phyloP scores from a whole-genome alignment of 2,329 filamentous ascomycete genomes.

The Talaromyces sp. region DNA sequence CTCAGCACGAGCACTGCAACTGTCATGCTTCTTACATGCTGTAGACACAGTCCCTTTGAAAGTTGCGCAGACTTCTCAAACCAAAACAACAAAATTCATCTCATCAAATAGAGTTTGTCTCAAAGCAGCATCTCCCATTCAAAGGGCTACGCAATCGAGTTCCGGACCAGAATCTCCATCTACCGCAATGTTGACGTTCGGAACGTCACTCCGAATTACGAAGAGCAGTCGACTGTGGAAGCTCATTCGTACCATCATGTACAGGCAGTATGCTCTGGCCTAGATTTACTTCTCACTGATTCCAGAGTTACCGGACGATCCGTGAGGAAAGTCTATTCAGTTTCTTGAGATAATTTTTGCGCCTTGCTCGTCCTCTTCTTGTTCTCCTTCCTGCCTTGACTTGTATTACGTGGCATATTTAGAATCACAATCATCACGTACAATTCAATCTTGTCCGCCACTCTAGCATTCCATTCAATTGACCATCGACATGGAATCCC shows the following conservation, averaged over 20 bases:
- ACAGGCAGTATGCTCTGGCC: background rate
- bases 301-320: constrained; percentile 13
- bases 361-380: background rate
- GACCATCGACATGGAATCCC: constrained; percentile 8
- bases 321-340: constrained; percentile 4
- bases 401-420: background rate
- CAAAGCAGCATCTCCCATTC: background rate
- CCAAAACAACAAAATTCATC: background rate
- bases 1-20: background rate
- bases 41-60: too few species aligned
- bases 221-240: background rate
- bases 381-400: background rate
- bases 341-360: background rate
- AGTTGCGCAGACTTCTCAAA: too few species aligned
- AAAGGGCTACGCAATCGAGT: constrained; percentile 16
- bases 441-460: background rate
- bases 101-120: background rate
- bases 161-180: constrained; percentile 3
- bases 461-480: background rate
- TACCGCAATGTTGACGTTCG: constrained; percentile 18
- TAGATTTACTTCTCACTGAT: background rate
- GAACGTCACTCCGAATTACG: constrained; percentile 3
- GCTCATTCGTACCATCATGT: background rate
- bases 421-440: background rate
- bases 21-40: background rate